These are phyloP conservation scores for Candolleomyces eurysporus DNA, from an alignment of 768 basidiomycete genomes.

Conservation along the genomic window DNA sequence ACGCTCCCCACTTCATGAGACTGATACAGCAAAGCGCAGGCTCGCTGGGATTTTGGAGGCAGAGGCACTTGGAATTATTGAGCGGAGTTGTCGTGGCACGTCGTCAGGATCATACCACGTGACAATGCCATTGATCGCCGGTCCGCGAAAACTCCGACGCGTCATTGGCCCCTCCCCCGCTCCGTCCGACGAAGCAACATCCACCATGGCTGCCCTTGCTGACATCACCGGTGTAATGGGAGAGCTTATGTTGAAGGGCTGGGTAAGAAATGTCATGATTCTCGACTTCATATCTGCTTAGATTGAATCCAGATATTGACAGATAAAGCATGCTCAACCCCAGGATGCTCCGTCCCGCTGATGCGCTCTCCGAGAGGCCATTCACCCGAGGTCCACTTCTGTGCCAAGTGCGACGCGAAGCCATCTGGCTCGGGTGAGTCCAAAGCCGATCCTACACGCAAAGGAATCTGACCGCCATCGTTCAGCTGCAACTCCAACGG, in stretches of 20 bases:
- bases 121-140: slow-evolving; percentile 3
- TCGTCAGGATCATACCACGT: slow-evolving; percentile 7
- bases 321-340: slow-evolving; percentile 56
- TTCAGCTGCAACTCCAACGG: slow-evolving; percentile 4
- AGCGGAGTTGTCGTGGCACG: slow-evolving; percentile 30
- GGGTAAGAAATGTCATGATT: slow-evolving; percentile 42
- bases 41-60: slow-evolving; percentile 5
- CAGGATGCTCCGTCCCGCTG: slow-evolving; percentile 64
- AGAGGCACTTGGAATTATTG: not conserved
- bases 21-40: slow-evolving; percentile 10
- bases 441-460: not conserved
- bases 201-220: slow-evolving; percentile 46
- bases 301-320: slow-evolving; percentile 53
- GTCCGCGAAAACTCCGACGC: not conserved
- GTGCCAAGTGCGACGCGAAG: slow-evolving; percentile 59
- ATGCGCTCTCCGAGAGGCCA: slow-evolving; percentile 63
- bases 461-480: not conserved
- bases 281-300: not conserved
- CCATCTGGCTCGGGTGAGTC: slow-evolving; percentile 27
- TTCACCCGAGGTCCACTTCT: slow-evolving; percentile 48
- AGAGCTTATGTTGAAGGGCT: slow-evolving; percentile 74
- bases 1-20: slow-evolving; percentile 50
- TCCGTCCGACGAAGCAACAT: not conserved
- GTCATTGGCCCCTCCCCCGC: not conserved
- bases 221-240: slow-evolving; percentile 65